phyloP scores from a whole-genome alignment of 768 basidiomycete genomes.

The Terana coerulea region DNA sequence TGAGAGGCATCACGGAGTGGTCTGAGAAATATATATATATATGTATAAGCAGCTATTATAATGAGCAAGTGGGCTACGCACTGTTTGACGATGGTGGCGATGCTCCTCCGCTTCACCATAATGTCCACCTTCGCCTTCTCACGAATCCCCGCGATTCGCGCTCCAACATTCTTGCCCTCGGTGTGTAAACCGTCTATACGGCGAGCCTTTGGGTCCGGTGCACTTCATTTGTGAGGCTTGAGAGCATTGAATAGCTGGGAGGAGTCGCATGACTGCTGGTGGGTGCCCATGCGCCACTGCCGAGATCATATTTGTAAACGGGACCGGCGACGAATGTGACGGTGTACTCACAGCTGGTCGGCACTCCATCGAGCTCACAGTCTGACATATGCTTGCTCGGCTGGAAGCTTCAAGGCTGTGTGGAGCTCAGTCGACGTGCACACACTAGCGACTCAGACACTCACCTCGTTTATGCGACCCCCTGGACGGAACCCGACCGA shows the following conservation, averaged over 20 bases:
- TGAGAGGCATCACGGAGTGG: too few species aligned
- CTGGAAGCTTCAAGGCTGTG: conserved; percentile 61
- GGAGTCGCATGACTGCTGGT: conserved; percentile 89
- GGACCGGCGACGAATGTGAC: conserved; percentile 95
- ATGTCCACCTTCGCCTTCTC: conserved; percentile 68
- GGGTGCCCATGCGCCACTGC: conserved; percentile 61
- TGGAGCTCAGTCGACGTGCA: background rate
- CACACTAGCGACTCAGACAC: conserved; percentile 31
- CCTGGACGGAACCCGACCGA: conserved; percentile 90
- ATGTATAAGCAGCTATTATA: too few species aligned
- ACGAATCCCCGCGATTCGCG: conserved; percentile 79
- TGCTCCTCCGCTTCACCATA: conserved; percentile 78
- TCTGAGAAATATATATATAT: too few species aligned
- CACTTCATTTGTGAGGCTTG: conserved; percentile 76
- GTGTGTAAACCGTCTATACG: conserved; percentile 99
- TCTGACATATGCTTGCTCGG: conserved; percentile 78
- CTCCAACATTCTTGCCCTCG: conserved; percentile 97
- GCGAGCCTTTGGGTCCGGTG: conserved; percentile 74
- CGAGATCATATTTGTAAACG: conserved; percentile 74
- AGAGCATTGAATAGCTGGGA: conserved; percentile 85
- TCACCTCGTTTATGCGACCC: conserved; percentile 73
- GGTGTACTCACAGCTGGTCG: conserved; percentile 71
- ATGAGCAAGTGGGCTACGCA: conserved; percentile 38
- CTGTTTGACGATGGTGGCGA: conserved; percentile 97
- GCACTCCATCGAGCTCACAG: conserved; percentile 89